A percentile compares a stretch with the other conserved stretches of the same genome.
phyloP scores from a whole-genome alignment of 1,284 basidiomycete genomes.

The Porogramme epimiltina region DNA sequence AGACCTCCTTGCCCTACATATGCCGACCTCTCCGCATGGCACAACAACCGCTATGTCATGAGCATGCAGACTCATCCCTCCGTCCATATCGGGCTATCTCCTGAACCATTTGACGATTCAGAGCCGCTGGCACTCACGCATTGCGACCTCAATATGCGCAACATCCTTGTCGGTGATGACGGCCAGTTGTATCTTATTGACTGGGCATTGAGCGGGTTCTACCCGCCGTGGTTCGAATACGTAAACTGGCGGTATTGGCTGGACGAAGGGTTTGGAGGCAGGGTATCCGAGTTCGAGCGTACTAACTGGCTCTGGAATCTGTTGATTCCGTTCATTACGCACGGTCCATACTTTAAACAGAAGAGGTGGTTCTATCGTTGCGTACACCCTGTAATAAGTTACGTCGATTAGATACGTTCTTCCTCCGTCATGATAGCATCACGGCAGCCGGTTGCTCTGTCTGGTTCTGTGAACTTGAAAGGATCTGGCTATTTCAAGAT shows the following conservation, averaged over 20 bases:
- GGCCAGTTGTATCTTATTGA: slow-evolving; percentile 32
- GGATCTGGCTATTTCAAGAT: too few relatives aligned
- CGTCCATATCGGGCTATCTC: not conserved
- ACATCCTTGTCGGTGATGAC: slow-evolving; percentile 29
- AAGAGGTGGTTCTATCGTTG: not conserved
- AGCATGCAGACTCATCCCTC: not conserved
- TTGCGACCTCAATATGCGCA: slow-evolving; percentile 27
- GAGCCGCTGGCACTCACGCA: slow-evolving; percentile 32
- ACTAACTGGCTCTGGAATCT: not conserved
- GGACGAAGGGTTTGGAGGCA: not conserved
- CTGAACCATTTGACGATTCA: slow-evolving; percentile 26
- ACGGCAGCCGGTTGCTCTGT: too few relatives aligned
- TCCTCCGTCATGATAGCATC: too few relatives aligned
- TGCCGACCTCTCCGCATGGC: not conserved
- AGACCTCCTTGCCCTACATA: not conserved
- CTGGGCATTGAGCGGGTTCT: slow-evolving; percentile 30
- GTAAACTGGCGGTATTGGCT: not conserved
- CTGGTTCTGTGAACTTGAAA: too few relatives aligned
- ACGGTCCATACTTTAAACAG: not conserved
- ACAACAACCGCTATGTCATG: not conserved
- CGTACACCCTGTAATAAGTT: too few relatives aligned
- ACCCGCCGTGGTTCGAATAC: slow-evolving; percentile 28
- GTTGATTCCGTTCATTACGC: not conserved
- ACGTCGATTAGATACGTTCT: too few relatives aligned
- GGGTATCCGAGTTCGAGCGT: not conserved